Base-by-base conservation (phyloP, 768 basidiomycete genomes). In the Tricholoma saponaceum region DNA sequence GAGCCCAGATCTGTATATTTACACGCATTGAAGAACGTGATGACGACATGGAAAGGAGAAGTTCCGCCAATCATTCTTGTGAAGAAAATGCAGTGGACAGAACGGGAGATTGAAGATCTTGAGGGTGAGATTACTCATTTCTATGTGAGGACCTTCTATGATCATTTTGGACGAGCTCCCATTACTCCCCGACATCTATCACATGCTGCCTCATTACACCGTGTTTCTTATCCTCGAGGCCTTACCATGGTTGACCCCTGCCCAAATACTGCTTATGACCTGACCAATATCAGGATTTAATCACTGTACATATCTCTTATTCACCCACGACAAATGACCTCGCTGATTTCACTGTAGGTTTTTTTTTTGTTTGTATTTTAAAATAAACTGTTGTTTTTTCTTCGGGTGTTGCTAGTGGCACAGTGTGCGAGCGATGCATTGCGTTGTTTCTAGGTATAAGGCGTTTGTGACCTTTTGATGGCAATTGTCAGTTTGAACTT, bases 111-210 rank as follows among this genome's bases (percentile, higher is more conserved):
- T 18, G 18, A 32, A 23, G 51, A 52, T 14, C 51, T 52, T 23
- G 51, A 52, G 20, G 18, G 13, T 35, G 32, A 23, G 14, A 32
- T 39, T 22, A 52, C 51, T 33, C 28, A 16, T 35, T 23, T 23
- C 16, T 52, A 52, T 52, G 20, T 33, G 14, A 52, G 39, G 37
- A 52, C 35, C 20, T 52, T 52, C 32, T 52, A 52, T 39, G 37
- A 35, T 25, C 37, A 52, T 39, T 52, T 52, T 5, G 33, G 32
- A 23, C 32, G 20, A 35, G 51, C 51, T 35, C 35, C 51, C 32
- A 52, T 52, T 35, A 35, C 37, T 18, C 51, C 32, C 28, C 33
- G 51, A 33, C 20, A 13, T 35, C 51, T 52, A 14, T 52, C 51
- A 1, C 51, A 52, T 52, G 32, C 32, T 52, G 51, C 37, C 18